phyloP scores from a whole-genome alignment of 257 asterid genomes.

The Capsicum rhomboideum region DNA sequence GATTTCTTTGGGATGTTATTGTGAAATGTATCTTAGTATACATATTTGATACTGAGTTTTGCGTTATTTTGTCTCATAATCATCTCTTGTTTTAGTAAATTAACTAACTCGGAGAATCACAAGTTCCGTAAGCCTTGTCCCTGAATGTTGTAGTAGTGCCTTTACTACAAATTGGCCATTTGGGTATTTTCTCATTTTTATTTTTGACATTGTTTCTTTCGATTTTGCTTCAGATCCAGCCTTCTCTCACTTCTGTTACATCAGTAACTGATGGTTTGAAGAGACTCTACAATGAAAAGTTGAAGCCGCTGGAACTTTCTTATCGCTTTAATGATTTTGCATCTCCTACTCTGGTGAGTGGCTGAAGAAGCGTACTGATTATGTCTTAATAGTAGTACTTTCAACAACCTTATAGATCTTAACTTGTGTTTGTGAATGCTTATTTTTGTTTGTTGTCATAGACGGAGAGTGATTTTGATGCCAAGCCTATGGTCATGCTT shows the following conservation, averaged over 20 bases:
- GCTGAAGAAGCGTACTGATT: background rate
- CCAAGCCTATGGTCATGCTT: conserved; percentile 98
- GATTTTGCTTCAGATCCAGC: conserved; percentile 30
- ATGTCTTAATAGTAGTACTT: background rate
- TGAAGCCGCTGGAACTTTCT: conserved; percentile 78
- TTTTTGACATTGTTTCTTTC: background rate
- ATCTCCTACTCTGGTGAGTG: conserved; percentile 74
- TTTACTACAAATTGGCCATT: background rate
- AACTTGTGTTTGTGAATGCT: background rate
- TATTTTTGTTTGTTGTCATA: conserved; percentile 12
- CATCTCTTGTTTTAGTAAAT: background rate
- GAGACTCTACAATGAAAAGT: conserved; percentile 65
- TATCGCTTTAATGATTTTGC: conserved; percentile 84
- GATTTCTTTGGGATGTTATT: background rate
- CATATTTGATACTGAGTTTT: background rate
- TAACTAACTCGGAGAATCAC: background rate
- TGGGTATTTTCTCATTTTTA: conserved; percentile 10
- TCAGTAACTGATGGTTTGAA: conserved; percentile 85
- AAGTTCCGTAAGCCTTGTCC: background rate
- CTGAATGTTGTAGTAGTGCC: background rate
- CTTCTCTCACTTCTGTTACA: conserved; percentile 53
- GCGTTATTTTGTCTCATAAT: background rate
- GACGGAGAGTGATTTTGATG: conserved; percentile 88
- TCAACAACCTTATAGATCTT: background rate
- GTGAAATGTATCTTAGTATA: background rate